Percentiles rank a stretch among this genome's conserved stretches.
Conservation (phyloP, 305 asterid genomes). For the Solanum hybrid region DNA sequence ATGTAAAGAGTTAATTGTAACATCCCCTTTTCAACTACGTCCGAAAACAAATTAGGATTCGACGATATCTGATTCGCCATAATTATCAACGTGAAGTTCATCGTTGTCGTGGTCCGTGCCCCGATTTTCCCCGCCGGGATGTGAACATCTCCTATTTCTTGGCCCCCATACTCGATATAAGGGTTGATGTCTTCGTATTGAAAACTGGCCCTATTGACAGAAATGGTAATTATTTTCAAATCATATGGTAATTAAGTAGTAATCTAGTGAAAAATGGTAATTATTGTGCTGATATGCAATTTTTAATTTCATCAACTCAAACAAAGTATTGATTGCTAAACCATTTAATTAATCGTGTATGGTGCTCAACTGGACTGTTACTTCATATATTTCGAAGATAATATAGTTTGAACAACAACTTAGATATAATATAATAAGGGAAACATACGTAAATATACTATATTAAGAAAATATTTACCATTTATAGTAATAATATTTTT, state of each 20-base stretch:
- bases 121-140: slow-evolving; percentile 46
- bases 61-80: slow-evolving; percentile 59
- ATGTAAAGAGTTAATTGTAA: slow-evolving; percentile 43
- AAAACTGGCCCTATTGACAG: slow-evolving; percentile 33
- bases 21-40: slow-evolving; percentile 35
- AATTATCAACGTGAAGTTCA: slow-evolving; percentile 48
- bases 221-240: neutral
- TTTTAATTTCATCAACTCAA: neutral
- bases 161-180: slow-evolving; percentile 36
- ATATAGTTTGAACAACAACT: neutral
- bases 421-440: neutral
- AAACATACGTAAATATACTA: too few relatives aligned
- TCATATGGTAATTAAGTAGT: neutral
- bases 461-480: too few relatives aligned
- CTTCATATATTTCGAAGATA: neutral
- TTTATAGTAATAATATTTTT: too few relatives aligned
- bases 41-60: slow-evolving; percentile 37
- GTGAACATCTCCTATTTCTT: slow-evolving; percentile 57
- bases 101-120: slow-evolving; percentile 22
- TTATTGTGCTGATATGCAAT: neutral
- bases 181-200: slow-evolving; percentile 40
- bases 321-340: neutral
- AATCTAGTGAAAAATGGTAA: neutral
- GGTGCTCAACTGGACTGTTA: neutral
- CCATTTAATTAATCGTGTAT: neutral